Evolutionary conservation across 495 filamentous ascomycete species (phyloP).

Genomic region (Bacidia rubella): DNA sequence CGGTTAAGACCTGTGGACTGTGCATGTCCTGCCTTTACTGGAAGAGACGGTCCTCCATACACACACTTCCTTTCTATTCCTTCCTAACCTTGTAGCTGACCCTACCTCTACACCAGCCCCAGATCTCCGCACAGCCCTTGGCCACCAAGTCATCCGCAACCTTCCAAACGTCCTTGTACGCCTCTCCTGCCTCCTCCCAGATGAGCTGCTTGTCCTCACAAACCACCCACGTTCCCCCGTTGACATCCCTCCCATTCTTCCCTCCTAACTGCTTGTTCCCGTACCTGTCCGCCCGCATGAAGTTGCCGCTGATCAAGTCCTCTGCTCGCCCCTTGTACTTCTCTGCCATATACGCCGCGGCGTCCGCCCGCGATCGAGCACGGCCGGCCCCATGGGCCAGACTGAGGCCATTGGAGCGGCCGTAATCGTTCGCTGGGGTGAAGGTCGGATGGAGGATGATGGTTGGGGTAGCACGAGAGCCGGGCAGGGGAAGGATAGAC

Average conservation of each 20-base stretch:
- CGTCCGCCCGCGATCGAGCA: constrained; percentile 23
- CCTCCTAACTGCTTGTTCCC: constrained; percentile 12
- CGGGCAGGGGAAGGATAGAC: constrained; percentile 25
- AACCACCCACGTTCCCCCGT: constrained; percentile 24
- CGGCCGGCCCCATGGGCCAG: constrained; percentile 28
- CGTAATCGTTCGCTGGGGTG: constrained; percentile 11
- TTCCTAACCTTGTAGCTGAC: constrained; percentile 29
- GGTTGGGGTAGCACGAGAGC: constrained; percentile 26
- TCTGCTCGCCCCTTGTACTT: constrained; percentile 14
- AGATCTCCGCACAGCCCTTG: constrained; percentile 20
- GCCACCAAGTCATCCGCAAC: constrained; percentile 23
- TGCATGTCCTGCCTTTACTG: not conserved
- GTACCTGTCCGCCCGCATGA: constrained; percentile 11
- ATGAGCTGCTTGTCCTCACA: constrained; percentile 28
- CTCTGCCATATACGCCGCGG: constrained; percentile 13
- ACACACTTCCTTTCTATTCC: constrained; percentile 14
- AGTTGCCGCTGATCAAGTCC: constrained; percentile 12
- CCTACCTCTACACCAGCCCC: constrained; percentile 24
- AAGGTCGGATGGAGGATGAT: constrained; percentile 23
- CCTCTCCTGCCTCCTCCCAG: constrained; percentile 29
- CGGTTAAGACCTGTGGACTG: too few relatives aligned
- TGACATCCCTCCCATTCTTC: constrained; percentile 12
- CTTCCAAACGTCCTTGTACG: constrained; percentile 26
- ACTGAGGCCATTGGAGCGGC: constrained; percentile 21
- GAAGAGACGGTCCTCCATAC: too few relatives aligned